Evolutionary conservation across 2,329 filamentous ascomycete genomes (phyloP), one percentile per base, ranked within the genome.

Genomic region (Sclerotinia subarctica): DNA sequence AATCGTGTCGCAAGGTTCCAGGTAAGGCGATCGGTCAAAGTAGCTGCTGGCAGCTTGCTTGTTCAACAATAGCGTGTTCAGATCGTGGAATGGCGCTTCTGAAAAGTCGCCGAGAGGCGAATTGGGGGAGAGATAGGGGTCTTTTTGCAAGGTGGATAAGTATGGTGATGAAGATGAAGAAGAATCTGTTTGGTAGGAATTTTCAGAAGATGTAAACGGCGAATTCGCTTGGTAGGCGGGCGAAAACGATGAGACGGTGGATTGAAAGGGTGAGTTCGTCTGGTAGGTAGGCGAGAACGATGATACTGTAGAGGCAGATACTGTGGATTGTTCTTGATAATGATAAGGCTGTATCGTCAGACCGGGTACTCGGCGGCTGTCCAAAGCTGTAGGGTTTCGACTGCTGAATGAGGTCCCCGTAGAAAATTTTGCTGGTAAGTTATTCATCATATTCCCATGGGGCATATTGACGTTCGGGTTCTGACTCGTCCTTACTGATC

Each of bases 261-360:
- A 35, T 5, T 49, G 58, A 24, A 60, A 19, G 15, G 44, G 44
- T 2, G 58, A 35, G 44, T 35, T 49, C n/a, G 44, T 13, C 0
- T 49, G 29, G 21, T 35, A 32, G 3, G 58, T 35, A 19, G 29
- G 46, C 15, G 58, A 60, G 44, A 49, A 19, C 7, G 59, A 46
- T 26, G 59, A 63, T 38, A 19, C 46, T 24, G 59, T 38, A 63
- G 29, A 63, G 32, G 46, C 46, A 17, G 59, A 63, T 38, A 26
- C 38, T 6, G 46, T 15, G 2, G 46, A 35, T 26, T 38, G 46
- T 38, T 63, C 59, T 42, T 51, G 46, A 21, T 24, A 38, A 7
- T 38, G n/a, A 21, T 52, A 63, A 51, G 59, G 15, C 2, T 63
- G 46, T 38, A 51, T 51, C 15, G 5, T 51, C 5, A 51, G 10